Evolutionary conservation across 1,284 basidiomycete species (phyloP).

Genomic region (Leccinum variabile): DNA sequence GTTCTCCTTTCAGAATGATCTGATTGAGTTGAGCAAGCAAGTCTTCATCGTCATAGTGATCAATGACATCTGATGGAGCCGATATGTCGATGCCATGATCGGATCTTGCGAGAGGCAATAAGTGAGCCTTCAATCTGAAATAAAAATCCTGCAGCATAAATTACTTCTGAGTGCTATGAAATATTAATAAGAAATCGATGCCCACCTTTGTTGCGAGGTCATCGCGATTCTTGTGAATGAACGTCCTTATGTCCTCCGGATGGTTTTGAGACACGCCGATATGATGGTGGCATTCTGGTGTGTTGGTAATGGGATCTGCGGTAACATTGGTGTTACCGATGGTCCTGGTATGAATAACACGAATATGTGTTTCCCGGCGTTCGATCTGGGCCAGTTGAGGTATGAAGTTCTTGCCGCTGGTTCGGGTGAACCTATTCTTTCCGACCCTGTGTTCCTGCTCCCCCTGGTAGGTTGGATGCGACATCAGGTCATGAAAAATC

Average conservation of each 20-base stretch:
- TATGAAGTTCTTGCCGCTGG: background rate
- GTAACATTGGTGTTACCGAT: background rate
- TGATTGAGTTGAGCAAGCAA: no score
- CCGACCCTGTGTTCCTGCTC: background rate
- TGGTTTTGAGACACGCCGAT: background rate
- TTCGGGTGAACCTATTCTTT: background rate
- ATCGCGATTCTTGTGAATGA: background rate
- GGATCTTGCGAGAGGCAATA: no score
- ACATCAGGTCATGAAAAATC: background rate
- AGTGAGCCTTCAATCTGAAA: no score
- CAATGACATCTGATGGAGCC: no score
- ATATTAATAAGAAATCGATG: background rate
- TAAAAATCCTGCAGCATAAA: no score
- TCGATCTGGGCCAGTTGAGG: background rate
- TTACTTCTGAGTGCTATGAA: no score
- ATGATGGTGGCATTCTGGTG: background rate
- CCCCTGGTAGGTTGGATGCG: background rate
- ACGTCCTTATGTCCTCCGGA: background rate
- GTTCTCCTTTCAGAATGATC: no score
- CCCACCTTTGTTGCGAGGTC: background rate
- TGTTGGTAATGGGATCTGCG: background rate
- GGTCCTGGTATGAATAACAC: background rate
- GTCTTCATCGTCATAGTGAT: no score
- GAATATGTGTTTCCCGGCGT: background rate
- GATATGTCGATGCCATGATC: no score